These are phyloP conservation scores for Tephrocybe sp. DNA, from an alignment of 768 basidiomycete species.

Conservation along the genomic window DNA sequence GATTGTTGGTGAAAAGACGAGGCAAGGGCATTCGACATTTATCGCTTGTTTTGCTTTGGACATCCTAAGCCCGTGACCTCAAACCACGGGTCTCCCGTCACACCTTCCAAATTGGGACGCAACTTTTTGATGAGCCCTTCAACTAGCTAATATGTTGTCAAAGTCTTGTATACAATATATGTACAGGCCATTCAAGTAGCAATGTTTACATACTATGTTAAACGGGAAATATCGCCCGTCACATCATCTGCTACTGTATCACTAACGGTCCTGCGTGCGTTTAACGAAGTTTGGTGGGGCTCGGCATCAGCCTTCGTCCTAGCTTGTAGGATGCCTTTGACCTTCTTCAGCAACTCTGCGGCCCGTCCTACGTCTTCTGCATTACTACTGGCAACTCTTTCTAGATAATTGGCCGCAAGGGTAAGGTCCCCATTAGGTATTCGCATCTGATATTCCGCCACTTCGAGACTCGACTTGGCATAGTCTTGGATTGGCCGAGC, in stretches of 20 bases:
- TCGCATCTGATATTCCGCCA: slow-evolving; percentile 76
- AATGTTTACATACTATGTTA: no score
- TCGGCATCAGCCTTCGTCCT: slow-evolving; percentile 19
- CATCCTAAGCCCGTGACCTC: slow-evolving; percentile 36
- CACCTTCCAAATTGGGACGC: background rate
- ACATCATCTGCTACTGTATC: background rate
- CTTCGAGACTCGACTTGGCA: slow-evolving; percentile 79
- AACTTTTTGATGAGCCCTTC: no score
- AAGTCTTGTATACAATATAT: no score
- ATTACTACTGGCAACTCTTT: slow-evolving; percentile 74
- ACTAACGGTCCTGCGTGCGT: no score
- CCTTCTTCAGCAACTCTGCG: slow-evolving; percentile 62
- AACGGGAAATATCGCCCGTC: background rate
- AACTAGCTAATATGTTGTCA: no score
- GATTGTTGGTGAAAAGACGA: slow-evolving; percentile 31
- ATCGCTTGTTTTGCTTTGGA: slow-evolving; percentile 39
- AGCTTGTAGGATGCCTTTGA: slow-evolving; percentile 38
- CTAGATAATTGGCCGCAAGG: slow-evolving; percentile 71
- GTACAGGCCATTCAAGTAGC: no score
- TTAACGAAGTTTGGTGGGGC: slow-evolving; percentile 6
- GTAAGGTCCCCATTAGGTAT: slow-evolving; percentile 60
- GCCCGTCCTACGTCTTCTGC: slow-evolving; percentile 78
- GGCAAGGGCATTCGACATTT: slow-evolving; percentile 41
- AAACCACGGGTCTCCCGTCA: slow-evolving; percentile 27
- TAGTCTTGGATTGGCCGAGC: slow-evolving; percentile 74